phyloP scores from a whole-genome alignment of 1,139 yeast genomes.

The Candida glucosophila region DNA sequence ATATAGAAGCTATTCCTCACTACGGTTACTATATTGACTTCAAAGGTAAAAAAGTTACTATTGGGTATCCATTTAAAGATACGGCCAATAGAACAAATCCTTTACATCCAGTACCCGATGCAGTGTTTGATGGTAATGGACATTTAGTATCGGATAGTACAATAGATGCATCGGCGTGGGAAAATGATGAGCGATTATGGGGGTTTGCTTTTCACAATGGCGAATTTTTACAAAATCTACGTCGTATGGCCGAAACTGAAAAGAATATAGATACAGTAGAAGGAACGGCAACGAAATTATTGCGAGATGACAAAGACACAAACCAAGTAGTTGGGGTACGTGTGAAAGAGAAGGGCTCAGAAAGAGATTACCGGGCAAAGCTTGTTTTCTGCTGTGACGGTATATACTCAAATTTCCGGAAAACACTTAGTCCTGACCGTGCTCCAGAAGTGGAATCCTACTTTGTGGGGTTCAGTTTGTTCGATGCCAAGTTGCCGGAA shows the following conservation, averaged over 20 bases:
- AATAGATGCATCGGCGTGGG: constrained; percentile 44
- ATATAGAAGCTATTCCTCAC: constrained; percentile 72
- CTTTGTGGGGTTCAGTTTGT: constrained; percentile 75
- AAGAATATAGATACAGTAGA: constrained; percentile 68
- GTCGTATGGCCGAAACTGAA: constrained; percentile 62
- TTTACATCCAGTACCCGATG: constrained; percentile 42
- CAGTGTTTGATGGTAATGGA: constrained; percentile 48
- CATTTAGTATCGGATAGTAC: constrained; percentile 44
- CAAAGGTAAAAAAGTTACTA: constrained; percentile 43
- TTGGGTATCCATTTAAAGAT: constrained; percentile 69
- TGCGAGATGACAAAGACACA: constrained; percentile 39
- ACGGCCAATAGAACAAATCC: constrained; percentile 33
- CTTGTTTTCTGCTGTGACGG: constrained; percentile 86
- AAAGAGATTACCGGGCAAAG: constrained; percentile 39
- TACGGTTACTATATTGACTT: constrained; percentile 77
- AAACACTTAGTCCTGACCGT: constrained; percentile 48
- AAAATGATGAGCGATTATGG: constrained; percentile 50
- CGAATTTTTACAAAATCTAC: constrained; percentile 66
- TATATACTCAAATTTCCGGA: constrained; percentile 86
- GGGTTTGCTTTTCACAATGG: constrained; percentile 95
- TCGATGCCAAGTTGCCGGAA: constrained; percentile 64
- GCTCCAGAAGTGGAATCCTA: constrained; percentile 70
- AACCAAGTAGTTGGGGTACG: constrained; percentile 62
- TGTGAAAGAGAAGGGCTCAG: constrained; percentile 22
- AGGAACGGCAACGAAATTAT: constrained; percentile 66